Evolutionary conservation across 108 stramenopile genomes (phyloP).

Genomic region (Halocafeteria seosinensis): DNA sequence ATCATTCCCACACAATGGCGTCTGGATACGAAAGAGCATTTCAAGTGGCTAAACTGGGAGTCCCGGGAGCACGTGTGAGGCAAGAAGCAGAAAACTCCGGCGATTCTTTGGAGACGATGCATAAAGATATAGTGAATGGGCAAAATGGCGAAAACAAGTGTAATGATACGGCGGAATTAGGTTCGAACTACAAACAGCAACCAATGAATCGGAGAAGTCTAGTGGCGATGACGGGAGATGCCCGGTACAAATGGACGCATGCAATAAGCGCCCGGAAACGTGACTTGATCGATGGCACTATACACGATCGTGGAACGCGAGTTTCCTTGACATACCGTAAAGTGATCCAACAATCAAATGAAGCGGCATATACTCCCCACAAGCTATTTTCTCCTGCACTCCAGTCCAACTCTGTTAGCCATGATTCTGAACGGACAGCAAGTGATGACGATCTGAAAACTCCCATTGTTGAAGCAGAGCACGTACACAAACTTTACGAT

Average conservation of each 20-base stretch:
- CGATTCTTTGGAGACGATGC: too few species aligned
- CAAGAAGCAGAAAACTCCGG: too few species aligned
- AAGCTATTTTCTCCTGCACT: too few species aligned
- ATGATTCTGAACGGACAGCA: not conserved
- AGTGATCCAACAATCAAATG: not conserved
- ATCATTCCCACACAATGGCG: not conserved
- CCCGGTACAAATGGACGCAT: not conserved
- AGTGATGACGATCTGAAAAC: conserved; percentile 26
- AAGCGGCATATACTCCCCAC: not conserved
- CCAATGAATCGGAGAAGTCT: too few species aligned
- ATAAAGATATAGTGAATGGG: too few species aligned
- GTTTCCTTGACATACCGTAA: not conserved
- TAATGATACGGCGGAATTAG: too few species aligned
- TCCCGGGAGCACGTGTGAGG: too few species aligned
- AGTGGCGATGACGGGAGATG: not conserved
- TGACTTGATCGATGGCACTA: not conserved
- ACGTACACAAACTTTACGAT: conserved; percentile 72
- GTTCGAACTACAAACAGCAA: too few species aligned
- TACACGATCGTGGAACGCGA: not conserved
- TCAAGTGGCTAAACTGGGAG: too few species aligned
- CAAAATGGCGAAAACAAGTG: too few species aligned
- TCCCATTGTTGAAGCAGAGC: conserved; percentile 62
- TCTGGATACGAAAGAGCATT: too few species aligned
- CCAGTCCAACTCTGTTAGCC: not conserved
- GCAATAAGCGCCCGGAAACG: not conserved